Evolutionary conservation across 2,329 filamentous ascomycete genomes (phyloP), one percentile per base, ranked within the genome.

Genomic region (Fusarium coicis): DNA sequence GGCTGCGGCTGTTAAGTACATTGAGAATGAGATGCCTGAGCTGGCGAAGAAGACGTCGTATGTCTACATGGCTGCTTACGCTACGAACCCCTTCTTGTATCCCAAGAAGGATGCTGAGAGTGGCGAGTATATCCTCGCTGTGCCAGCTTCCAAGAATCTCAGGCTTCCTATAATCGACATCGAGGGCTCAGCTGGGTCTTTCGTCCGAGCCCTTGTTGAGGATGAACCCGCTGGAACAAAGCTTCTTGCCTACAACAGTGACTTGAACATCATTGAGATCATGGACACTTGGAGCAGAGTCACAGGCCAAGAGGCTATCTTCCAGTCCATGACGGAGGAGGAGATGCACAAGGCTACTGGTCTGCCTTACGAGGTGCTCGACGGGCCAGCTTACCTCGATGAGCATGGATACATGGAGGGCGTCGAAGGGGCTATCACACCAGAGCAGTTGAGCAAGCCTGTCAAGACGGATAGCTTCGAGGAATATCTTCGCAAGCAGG

Each of bases 1-100:
- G 75, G 86, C 87, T 0, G 85, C 85, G 7, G 79, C 85, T 7
- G 85, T 85, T 26, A 73, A 80, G 26, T 86, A 85, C 49, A 84
- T 87, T n/a, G 75, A 79, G 19, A 79, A 79, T 1, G 81, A 77
- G 16, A 80, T 85, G 61, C 84, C 84, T 0, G 75, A 73, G 1
- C 74, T 89, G 21, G 82, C 82, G 3, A 76, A 74, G 53, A 88
- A 87, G 77, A 84, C 66, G 8, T 77, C 78, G 0, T 76, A 70
- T 58, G 67, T 80, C 40, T 80, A 80, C 55, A 32, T 76, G 1
- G 72, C 64, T 10, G 70, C 56, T 3, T 80, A 80, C 37, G 68
- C 62, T 46, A 68, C 66, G 23, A 80, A 79, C 34, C 12, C 70
- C 0, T 70, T 80, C 14, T 54, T 80, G 0, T 72, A 70, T 6